Base-by-base conservation (phyloP, 192 early-diverging fungal genomes). In the Chytriomyces confervae region DNA sequence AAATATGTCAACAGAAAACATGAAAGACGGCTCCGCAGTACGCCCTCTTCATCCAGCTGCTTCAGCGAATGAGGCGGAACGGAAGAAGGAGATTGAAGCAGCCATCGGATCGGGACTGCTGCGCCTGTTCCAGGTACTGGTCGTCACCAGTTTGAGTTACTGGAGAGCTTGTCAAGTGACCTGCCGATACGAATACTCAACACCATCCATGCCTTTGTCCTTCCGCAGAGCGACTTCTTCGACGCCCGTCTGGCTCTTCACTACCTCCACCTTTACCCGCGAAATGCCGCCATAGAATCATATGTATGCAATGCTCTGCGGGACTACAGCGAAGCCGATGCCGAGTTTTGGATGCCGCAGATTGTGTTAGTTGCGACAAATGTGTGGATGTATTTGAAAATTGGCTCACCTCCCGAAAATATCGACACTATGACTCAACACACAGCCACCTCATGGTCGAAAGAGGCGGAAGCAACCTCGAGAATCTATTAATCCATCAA, bases 341-440 rank as follows among this genome's bases (percentile, higher is more conserved):
- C 95, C 50, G 94, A 96, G 81, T 97, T 97, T 77, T 93, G 96
- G 65, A 84, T 99, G 45, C 97, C 97, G 24, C 97, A 99, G 82
- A 85, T 99, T 49, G 89, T 88, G 94, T 95, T 89, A 66, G 80
- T 66, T 7, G 24, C 11, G 24, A 47, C 47, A 48, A 60, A 60
- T 18, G 11, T 13, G 24, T 47, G 13, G 47, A 0, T 49, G 61
- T 11, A n/a, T 27, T 81, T 51, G n/a, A 10, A n/a, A 23, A 16
- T 20, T 62, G 9, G 20, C 27, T 6, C 7, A 36, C 27, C 50
- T 48, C 53, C 53, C 53, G 62, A 8, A 76, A 18, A 50, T 53
- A 74, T 47, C 8, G 53, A 53, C 13, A 60, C 36, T 44, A 62
- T 24, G n/a, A 76, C 62, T 16, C 47, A 13, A 44, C 20, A 20